These are phyloP conservation scores for Penicillium sp. DNA, from an alignment of 2,329 filamentous ascomycete species.

Conservation along the genomic window DNA sequence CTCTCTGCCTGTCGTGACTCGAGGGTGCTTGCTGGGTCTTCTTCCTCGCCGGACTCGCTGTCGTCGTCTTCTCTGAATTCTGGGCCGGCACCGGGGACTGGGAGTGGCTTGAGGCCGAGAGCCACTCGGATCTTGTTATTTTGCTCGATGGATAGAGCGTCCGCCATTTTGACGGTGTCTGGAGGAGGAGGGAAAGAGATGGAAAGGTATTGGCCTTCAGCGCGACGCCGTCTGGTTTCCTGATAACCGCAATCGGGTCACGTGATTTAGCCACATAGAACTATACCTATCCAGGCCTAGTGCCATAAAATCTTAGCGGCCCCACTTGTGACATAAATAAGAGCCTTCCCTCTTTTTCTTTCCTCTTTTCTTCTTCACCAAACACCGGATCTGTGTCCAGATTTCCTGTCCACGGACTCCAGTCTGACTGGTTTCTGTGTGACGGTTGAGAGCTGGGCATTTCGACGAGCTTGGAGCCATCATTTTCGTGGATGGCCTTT, in stretches of 20 bases:
- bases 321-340: constrained; percentile 15
- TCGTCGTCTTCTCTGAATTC: constrained; percentile 50
- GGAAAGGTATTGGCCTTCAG: background rate
- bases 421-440: constrained; percentile 40
- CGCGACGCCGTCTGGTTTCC: background rate
- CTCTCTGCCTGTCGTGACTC: constrained; percentile 52
- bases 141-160: constrained; percentile 72
- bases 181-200: background rate
- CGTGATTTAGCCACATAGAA: constrained; percentile 2
- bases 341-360: constrained; percentile 31
- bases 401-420: constrained; percentile 53
- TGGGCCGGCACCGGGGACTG: constrained; percentile 62
- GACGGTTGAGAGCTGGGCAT: constrained; percentile 75
- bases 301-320: constrained; percentile 12
- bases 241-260: constrained; percentile 12
- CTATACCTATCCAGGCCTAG: constrained; percentile 18
- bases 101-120: constrained; percentile 80
- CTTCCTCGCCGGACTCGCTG: constrained; percentile 43
- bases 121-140: constrained; percentile 84
- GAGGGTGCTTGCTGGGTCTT: constrained; percentile 70
- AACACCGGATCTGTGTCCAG: constrained; percentile 74
- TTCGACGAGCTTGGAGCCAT: constrained; percentile 83
- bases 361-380: constrained; percentile 34
- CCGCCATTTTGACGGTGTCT: constrained; percentile 35
- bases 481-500: constrained; percentile 53